Evolutionary conservation across 2,329 filamentous ascomycete species (phyloP), one percentile per base, ranked within the genome.

Genomic region (Penicillium sclerotigenum): DNA sequence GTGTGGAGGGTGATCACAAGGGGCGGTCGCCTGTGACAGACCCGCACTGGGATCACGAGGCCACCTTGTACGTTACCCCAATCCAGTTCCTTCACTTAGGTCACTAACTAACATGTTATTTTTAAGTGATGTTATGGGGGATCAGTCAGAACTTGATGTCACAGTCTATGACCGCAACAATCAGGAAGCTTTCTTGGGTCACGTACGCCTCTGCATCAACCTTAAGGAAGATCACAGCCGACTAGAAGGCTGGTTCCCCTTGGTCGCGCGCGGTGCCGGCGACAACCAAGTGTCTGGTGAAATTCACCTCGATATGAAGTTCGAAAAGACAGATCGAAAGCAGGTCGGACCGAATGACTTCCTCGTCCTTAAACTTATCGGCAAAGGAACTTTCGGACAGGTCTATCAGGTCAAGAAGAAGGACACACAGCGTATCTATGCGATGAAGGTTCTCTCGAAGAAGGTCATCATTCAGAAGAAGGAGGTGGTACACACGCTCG

Each of bases 391-490:
- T 0, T 99, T 99, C 71, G 94, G 94, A 1, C 94, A 99, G 73
- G 94, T 99, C 2, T 99, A 97, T 72, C 94, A 99, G 73, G 94
- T 99, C 7, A 88, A 91, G 66, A 99, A 99, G 83, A 94, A 90
- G 80, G 94, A 99, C 72, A 97, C 93, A 0, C 86, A 87, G 67
- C 87, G 94, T 42, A 97, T 99, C 59, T 99, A 99, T 70, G 94
- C 94, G 59, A 99, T 99, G 94, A 99, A 99, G 76, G 93, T 99
- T 1, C 80, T 99, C 31, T 97, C 94, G 48, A 99, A 99, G 82
- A 99, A 99, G 81, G 94, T 99, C 51, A 99, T 99, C 68, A 94
- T 99, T 26, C 94, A 99, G 77, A 99, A 99, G 84, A 99, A 99
- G 77, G 94, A 99, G 74, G 91, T 99, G 47, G 91, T 93, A 16